Percentiles rank a stretch among this genome's conserved stretches.
phyloP scores from a whole-genome alignment of 2,329 filamentous ascomycete species.

The Alternaria gansuensis region DNA sequence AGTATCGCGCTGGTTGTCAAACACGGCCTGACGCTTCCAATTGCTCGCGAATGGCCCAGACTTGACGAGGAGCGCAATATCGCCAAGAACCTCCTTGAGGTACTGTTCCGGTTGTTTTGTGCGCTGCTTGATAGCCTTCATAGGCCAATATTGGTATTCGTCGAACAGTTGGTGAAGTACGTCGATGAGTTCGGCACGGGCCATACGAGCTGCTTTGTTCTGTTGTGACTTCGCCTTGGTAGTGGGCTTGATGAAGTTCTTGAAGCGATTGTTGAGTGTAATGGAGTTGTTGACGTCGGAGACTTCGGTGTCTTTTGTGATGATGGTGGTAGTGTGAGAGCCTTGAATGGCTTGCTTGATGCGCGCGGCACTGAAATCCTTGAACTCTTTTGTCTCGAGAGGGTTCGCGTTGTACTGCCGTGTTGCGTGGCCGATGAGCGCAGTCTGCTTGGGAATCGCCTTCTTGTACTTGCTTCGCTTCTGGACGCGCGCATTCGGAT shows the following conservation, averaged over 20 bases:
- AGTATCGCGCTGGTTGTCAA: conserved; percentile 57
- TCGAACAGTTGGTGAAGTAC: conserved; percentile 84
- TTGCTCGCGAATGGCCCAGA: conserved; percentile 84
- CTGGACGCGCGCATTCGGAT: conserved; percentile 45
- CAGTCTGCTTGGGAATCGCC: conserved; percentile 56
- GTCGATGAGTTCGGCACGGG: conserved; percentile 87
- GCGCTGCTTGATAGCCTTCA: conserved; percentile 80
- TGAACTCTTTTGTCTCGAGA: conserved; percentile 56
- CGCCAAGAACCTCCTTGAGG: conserved; percentile 82
- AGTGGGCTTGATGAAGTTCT: conserved; percentile 42
- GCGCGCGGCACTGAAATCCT: conserved; percentile 53
- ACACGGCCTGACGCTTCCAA: conserved; percentile 81
- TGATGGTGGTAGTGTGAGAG: conserved; percentile 42
- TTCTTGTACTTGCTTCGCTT: conserved; percentile 50
- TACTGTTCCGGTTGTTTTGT: conserved; percentile 93
- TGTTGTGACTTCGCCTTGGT: conserved; percentile 38
- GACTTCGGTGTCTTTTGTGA: conserved; percentile 39
- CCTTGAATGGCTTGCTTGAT: conserved; percentile 58
- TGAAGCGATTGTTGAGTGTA: conserved; percentile 46
- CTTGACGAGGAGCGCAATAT: conserved; percentile 83
- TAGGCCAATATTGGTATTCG: conserved; percentile 90
- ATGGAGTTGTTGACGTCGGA: conserved; percentile 40
- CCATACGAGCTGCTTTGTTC: conserved; percentile 89
- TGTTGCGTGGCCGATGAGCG: conserved; percentile 69
- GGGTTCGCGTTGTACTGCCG: conserved; percentile 63